Evolutionary conservation across 352 stramenopile species (phyloP), one percentile per base, ranked within the genome.

Genomic region (Phytopythium aichiense): DNA sequence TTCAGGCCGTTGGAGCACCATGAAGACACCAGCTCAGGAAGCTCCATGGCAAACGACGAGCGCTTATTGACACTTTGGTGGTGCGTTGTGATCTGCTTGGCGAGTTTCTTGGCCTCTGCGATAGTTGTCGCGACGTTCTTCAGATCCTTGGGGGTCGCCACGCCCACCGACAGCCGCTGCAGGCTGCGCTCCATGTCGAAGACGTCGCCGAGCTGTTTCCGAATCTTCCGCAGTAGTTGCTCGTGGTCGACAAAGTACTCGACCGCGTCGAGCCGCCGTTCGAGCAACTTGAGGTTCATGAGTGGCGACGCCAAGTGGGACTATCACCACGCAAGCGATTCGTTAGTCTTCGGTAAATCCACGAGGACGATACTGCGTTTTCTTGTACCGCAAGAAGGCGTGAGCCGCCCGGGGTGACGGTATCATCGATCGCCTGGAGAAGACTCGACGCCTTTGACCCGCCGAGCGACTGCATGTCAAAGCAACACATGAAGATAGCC

Each of bases 161-260:
- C 67, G 11, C 77, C 66, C 31, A 85, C 74, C 4, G 78, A 82
- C n/a, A 91, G 60, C 7, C 84, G 78, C 63, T 89, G 81, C 6
- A 92, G 60, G 40, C 81, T 91, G 6, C 84, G 67, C 50, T 92
- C 84, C 66, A 92, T 77, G 64, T 92, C 84, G 49, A 81, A 88
- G 0, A 90, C 69, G 15, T 90, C 69, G 16, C 50, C 55, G 18
- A 89, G 68, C 37, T 86, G 74, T 49, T 87, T 88, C 2, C 78
- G 74, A 0, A 72, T 70, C 4, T 69, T 71, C 28, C 80, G 79
- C 46, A 88, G 66, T 28, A 87, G 33, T 22, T 68, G 71, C n/a
- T 85, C 75, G 9, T 84, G 65, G 4, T 65, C 56, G 23, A 72
- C 69, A 43, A 92, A 83, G 56, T 81, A 81, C 2, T 68, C 64